Evolutionary conservation across 2,329 filamentous ascomycete genomes (phyloP), one percentile per base, ranked within the genome.

Genomic region (Cercospora sp.): DNA sequence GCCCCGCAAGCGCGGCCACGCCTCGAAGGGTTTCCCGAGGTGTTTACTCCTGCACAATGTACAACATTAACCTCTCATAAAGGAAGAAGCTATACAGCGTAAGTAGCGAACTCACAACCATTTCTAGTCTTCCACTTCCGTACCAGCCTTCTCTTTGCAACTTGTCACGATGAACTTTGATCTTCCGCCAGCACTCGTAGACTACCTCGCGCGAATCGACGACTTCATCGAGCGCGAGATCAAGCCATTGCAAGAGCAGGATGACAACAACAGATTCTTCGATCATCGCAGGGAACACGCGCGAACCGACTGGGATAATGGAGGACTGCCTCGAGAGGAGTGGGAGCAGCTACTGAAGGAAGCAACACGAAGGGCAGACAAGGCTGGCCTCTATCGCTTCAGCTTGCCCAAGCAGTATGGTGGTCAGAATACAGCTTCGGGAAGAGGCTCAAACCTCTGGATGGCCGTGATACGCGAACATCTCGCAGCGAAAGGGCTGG

Each of bases 261-360:
- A 86, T 73, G 86, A 89, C 75, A 89, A 89, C 74, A 81, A 87
- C 64, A 84, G 87, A 67, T 90, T 90, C 83, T 89, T 90, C 78
- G 87, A 89, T 76, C 85, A 90, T 76, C 84, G 87, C 18, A 85
- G 87, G 70, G 87, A 90, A 72, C 83, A 88, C 73, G 80, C 86
- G 6, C 85, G 87, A 36, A 90, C 87, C 1, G 83, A 89, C 73
- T 89, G 87, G 86, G 83, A 85, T 64, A 83, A 84, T 48, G 79
- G 81, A 66, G 87, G 87, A 2, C 80, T 89, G 2, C 87, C 88
- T 0, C 82, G 82, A 5, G 76, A 81, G 55, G 87, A 88, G 72
- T 89, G 87, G 87, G 87, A 89, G 72, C 78, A 80, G 1, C 77
- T 90, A 0, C 79, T 89, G 13, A 73, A 68, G 5, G 76, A 86